Evolutionary conservation across 306 rosid genomes (phyloP), one percentile per base, ranked within the genome.

Genomic region (Cajanus cajan): DNA sequence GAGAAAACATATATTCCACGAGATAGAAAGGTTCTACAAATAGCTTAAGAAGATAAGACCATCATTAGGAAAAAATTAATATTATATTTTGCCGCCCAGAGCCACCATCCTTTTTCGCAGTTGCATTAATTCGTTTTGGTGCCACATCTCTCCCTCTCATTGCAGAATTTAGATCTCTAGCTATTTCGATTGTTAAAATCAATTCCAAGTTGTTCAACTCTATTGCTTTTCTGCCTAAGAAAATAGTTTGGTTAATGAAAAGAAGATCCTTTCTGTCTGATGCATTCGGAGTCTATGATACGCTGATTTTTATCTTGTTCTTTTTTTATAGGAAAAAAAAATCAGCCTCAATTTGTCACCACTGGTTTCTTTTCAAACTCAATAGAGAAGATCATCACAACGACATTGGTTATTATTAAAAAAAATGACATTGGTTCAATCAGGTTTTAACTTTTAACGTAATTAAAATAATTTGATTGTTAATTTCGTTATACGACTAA

Each of bases 21-120:
- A 55, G 87, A 87, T 79, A 77, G 75, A 78, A 82, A 77, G 59
- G 72, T 57, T 66, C 68, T 61, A 34, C 81, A 71, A 80, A 62
- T 71, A 70, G 78, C 78, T 48, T 41, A 57, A 82, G 78, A 69
- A 55, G 74, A 48, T 68, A 82, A 76, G 71, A 67, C 22, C 65
- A 85, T 63, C 39, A 51, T 71, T 61, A 25, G 55, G 41, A 52
- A 28, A 28, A 80, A 74, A 74, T 7, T 51, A 28, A 28, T 2
- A 76, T 31, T 36, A 77, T 65, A 77, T 15, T 78, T 65, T 22
- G 68, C 57, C 40, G 36, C 51, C 68, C 69, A 18, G 5, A 41
- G 66, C 24, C 44, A 36, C 68, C 8, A 37, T 81, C 18, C 70
- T 28, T 76, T 45, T 83, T 52, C 25, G 76, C 74, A 65, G 52